These are phyloP conservation scores for Rickenella mellea DNA, from an alignment of 768 basidiomycete species.

Conservation along the genomic window DNA sequence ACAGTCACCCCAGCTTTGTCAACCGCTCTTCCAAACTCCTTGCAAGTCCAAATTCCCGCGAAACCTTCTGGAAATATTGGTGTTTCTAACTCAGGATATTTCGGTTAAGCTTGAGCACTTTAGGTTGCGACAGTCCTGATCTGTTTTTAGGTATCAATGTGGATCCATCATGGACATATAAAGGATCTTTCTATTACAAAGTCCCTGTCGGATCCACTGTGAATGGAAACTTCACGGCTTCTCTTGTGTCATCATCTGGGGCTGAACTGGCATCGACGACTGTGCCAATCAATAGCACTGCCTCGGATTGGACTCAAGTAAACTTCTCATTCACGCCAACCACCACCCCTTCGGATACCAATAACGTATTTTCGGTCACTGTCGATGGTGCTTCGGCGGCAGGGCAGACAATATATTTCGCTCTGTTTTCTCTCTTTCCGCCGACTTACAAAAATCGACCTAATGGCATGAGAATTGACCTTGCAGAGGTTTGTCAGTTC, in stretches of 20 bases:
- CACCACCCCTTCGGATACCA: slow-evolving; percentile 27
- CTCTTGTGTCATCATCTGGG: slow-evolving; percentile 35
- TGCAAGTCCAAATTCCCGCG: slow-evolving; percentile 37
- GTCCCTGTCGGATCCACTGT: slow-evolving; percentile 35
- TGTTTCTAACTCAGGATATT: slow-evolving; percentile 50
- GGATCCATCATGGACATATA: slow-evolving; percentile 40
- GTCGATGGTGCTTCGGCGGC: slow-evolving; percentile 31
- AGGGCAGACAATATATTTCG: slow-evolving; percentile 43
- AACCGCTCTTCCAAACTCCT: slow-evolving; percentile 50
- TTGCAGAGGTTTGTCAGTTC: slow-evolving; percentile 37
- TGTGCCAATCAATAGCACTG: slow-evolving; percentile 28
- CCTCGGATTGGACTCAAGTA: slow-evolving; percentile 43
- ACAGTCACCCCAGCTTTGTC: slow-evolving; percentile 42
- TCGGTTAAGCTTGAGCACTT: slow-evolving; percentile 28
- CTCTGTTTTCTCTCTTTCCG: slow-evolving; percentile 56
- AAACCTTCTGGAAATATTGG: slow-evolving; percentile 33
- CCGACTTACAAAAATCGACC: slow-evolving; percentile 52
- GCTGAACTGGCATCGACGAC: slow-evolving; percentile 30
- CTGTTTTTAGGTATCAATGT: slow-evolving; percentile 42
- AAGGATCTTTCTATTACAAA: slow-evolving; percentile 52
- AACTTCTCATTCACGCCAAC: slow-evolving; percentile 31
- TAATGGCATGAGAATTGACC: slow-evolving; percentile 55
- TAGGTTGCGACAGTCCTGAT: background rate
- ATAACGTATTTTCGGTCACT: slow-evolving; percentile 45
- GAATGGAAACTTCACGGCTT: slow-evolving; percentile 29